Base-by-base conservation (phyloP, 2,329 filamentous ascomycete species). In the Alternaria sp. region DNA sequence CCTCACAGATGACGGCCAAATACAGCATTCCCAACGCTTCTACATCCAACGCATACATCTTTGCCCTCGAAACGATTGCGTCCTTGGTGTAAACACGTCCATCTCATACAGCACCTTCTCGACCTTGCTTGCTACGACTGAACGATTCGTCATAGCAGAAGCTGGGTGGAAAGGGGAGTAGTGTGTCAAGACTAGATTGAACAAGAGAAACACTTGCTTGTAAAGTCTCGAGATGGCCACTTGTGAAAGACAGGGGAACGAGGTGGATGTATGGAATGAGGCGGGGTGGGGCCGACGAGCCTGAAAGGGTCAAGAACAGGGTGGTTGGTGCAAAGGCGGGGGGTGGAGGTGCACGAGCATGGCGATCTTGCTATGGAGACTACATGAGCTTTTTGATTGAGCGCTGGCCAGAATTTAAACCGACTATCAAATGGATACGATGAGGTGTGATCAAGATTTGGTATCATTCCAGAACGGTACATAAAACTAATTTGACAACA, bases 391-490 rank as follows among this genome's bases (percentile, higher is more conserved):
- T 7, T 25, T 52, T 3, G 8, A 10, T 19, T 3, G 12, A n/a
- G 10, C 7, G 32, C 21, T 12, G 6, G 28, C 28, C 17, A n/a
- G 12, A n/a, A 8, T 17, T 9, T 1, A 26, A 17, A 4, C 30
- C 19, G 15, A 40, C 19, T 36, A 52, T 52, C 19, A 52, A 52
- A 6, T 19, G 49, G 0, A 11, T 25, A 30, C n/a, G 21, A n/a
- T 40, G 19, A 5, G 7, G 19, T 21, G 19, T 23, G 8, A 52
- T 25, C 15, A 46, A 65, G 40, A 36, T 49, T 32, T 65, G 59
- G 62, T 65, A 62, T 65, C 62, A 65, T 65, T 62, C 36, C 28
- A 44, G 50, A 65, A 59, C 25, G 19, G 19, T 36, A 46, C 40
- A 6, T 26, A 50, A 40, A 43, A 43, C 26, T 21, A 28, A 9